Percentiles rank a stretch among this genome's conserved stretches.
Conservation (phyloP, 1,284 basidiomycete genomes). For the Microbotryomycetes sp. region DNA sequence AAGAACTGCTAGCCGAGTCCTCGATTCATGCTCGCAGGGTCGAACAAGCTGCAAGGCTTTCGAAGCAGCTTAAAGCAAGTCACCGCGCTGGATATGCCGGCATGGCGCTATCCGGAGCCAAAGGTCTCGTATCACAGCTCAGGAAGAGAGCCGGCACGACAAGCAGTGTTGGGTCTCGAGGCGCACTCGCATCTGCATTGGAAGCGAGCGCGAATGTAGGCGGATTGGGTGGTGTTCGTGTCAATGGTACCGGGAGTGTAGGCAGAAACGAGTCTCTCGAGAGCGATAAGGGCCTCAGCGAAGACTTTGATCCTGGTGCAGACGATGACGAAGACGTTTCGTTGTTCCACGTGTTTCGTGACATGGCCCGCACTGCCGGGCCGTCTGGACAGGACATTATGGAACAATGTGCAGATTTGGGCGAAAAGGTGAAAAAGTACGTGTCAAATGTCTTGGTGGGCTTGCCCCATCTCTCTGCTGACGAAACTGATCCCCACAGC, state of each 20-base stretch:
- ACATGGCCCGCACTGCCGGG: conserved; percentile 7
- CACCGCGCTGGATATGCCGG: conserved; percentile 4
- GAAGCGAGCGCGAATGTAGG: conserved; percentile 7
- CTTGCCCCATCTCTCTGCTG: neutral
- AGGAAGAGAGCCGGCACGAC: neutral
- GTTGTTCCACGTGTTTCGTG: conserved; percentile 13
- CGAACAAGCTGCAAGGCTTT: conserved; percentile 13
- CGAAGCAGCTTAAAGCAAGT: conserved; percentile 12
- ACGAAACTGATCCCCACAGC: neutral
- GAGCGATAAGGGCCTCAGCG: neutral
- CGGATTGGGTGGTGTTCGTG: neutral
- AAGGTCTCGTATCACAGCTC: conserved; percentile 4
- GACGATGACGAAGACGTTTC: conserved; percentile 8
- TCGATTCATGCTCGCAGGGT: neutral
- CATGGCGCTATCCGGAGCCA: conserved; percentile 9
- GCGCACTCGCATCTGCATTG: neutral
- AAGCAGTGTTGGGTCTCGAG: neutral
- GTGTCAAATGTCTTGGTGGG: neutral
- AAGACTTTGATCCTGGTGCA: neutral
- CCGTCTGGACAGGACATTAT: conserved; percentile 8
- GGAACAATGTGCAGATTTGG: conserved; percentile 7
- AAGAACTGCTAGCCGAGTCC: conserved; percentile 6
- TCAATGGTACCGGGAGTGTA: neutral
- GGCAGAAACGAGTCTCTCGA: neutral
- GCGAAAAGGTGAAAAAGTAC: conserved; percentile 25